These are phyloP conservation scores for Aspergillus hortae DNA, from an alignment of 2,329 filamentous ascomycete species.

Conservation along the genomic window DNA sequence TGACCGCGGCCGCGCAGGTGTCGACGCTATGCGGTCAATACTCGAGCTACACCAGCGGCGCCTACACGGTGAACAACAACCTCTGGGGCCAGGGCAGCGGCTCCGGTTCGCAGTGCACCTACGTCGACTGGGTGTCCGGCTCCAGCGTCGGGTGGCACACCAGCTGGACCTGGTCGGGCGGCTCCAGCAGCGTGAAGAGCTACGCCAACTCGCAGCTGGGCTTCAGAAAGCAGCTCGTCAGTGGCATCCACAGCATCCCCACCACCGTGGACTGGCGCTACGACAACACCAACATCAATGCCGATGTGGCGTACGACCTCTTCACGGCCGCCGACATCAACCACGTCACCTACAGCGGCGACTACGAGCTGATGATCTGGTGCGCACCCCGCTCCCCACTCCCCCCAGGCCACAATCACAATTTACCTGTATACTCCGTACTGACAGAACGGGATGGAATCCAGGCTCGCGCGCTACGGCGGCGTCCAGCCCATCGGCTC, in stretches of 20 bases:
- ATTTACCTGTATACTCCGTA: no score
- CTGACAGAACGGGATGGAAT: no score
- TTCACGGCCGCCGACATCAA: slow-evolving; percentile 46
- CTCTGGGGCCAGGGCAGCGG: slow-evolving; percentile 42
- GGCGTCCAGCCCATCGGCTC: slow-evolving; percentile 53
- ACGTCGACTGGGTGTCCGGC: slow-evolving; percentile 28
- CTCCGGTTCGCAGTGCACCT: slow-evolving; percentile 39
- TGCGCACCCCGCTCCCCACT: slow-evolving; percentile 1
- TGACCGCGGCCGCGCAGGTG: no score
- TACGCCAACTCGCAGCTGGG: slow-evolving; percentile 41
- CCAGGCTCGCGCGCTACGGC: slow-evolving; percentile 46
- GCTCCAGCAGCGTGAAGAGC: slow-evolving; percentile 11
- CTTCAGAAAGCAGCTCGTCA: slow-evolving; percentile 25
- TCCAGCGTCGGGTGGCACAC: slow-evolving; percentile 37
- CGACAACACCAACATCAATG: slow-evolving; percentile 44
- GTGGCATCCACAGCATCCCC: slow-evolving; percentile 34
- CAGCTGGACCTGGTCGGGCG: slow-evolving; percentile 41
- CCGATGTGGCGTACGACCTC: slow-evolving; percentile 58
- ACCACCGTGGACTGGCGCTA: slow-evolving; percentile 47
- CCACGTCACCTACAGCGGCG: slow-evolving; percentile 39
- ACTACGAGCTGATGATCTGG: slow-evolving; percentile 64
- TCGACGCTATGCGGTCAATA: slow-evolving; percentile 13
- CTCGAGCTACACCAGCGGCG: slow-evolving; percentile 26
- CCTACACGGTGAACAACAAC: slow-evolving; percentile 49
- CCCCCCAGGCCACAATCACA: no score